These are phyloP conservation scores for Heritiera littoralis DNA, from an alignment of 345 rosid genomes.

Conservation along the genomic window DNA sequence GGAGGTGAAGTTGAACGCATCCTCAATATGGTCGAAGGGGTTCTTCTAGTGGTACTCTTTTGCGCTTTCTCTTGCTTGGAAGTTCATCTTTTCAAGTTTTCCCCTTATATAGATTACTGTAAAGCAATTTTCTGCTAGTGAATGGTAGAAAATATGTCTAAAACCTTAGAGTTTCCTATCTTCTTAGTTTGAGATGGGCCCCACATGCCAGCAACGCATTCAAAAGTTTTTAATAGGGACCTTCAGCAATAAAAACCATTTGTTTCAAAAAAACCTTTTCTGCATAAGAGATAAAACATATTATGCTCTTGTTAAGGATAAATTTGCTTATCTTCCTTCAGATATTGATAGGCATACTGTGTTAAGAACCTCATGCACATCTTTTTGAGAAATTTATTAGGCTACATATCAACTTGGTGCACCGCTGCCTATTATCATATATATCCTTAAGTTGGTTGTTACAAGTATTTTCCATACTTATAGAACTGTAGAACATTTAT, in stretches of 20 bases:
- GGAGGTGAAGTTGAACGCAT: conserved; percentile 99
- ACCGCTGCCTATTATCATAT: not conserved
- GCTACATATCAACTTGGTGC: not conserved
- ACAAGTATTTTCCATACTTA: not conserved
- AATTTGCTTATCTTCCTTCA: not conserved
- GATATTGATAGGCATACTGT: not conserved
- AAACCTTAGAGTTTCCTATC: not conserved
- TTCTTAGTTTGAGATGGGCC: not conserved
- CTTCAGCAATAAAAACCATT: not conserved
- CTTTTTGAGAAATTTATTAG: not conserved
- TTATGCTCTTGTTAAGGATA: not conserved
- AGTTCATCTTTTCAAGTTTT: not conserved
- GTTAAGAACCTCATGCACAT: not conserved
- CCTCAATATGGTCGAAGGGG: conserved; percentile 98
- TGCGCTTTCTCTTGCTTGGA: conserved; percentile 21
- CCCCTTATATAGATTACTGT: not conserved
- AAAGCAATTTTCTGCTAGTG: not conserved
- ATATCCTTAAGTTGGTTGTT: not conserved
- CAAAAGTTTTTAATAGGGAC: not conserved
- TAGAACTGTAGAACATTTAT: not conserved
- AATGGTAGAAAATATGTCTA: not conserved
- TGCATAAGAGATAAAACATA: not conserved
- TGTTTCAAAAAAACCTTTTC: not conserved
- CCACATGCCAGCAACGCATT: not conserved
- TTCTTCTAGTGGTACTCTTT: conserved; percentile 86